phyloP scores from a whole-genome alignment of 2,329 filamentous ascomycete species.

The Clonostachys byssicola region DNA sequence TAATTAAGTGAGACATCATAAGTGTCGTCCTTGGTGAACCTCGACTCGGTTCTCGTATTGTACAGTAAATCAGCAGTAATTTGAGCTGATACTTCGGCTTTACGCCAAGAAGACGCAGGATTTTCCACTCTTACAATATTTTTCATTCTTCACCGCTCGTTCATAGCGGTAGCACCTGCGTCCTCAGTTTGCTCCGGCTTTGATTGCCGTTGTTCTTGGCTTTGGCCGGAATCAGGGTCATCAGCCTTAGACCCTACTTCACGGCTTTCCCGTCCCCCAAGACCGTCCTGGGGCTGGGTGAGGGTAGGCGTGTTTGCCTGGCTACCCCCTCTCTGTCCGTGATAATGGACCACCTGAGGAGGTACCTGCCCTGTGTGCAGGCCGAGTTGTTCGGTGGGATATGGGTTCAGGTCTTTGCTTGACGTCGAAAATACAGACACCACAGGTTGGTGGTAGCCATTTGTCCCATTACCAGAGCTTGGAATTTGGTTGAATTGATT shows the following conservation, averaged over 20 bases:
- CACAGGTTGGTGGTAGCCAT: constrained; percentile 65
- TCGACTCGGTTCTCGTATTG: too few species aligned
- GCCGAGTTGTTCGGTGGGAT: constrained; percentile 61
- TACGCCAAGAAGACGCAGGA: too few species aligned
- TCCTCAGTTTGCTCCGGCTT: too few species aligned
- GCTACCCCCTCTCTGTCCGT: constrained; percentile 63
- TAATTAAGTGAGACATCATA: too few species aligned
- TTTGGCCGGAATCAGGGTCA: neutral
- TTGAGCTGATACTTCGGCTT: too few species aligned
- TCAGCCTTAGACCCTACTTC: constrained; percentile 21
- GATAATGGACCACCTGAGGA: constrained; percentile 64
- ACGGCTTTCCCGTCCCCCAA: constrained; percentile 42
- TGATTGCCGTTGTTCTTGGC: too few species aligned
- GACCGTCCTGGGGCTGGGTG: constrained; percentile 44
- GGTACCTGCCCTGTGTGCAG: constrained; percentile 58
- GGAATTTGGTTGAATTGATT: constrained; percentile 46
- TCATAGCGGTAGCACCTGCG: too few species aligned
- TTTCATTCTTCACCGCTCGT: too few species aligned
- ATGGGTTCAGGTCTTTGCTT: constrained; percentile 64
- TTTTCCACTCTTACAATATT: too few species aligned
- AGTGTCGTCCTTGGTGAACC: too few species aligned
- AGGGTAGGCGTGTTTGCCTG: constrained; percentile 62
- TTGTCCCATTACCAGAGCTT: constrained; percentile 39
- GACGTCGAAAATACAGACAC: constrained; percentile 68
- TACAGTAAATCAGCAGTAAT: too few species aligned